Evolutionary conservation across 805 yeast genomes (phyloP).

Genomic region (Lachancea dasiensis): DNA sequence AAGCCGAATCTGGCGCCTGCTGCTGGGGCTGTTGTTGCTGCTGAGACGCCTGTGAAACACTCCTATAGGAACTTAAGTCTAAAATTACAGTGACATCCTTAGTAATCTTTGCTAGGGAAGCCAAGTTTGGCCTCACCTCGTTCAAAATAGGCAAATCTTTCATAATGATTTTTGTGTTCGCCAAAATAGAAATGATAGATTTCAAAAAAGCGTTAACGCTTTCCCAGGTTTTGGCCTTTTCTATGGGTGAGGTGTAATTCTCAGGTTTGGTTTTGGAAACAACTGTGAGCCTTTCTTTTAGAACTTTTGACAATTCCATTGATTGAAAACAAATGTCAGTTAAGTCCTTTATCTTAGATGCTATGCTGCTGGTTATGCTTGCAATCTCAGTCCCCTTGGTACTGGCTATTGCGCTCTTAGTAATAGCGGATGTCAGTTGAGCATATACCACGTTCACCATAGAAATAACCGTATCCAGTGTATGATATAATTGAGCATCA

Average conservation of each 20-base stretch:
- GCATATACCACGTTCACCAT: slow-evolving; percentile 75
- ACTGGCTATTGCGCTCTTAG: slow-evolving; percentile 54
- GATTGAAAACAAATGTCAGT: slow-evolving; percentile 73
- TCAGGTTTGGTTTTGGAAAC: slow-evolving; percentile 29
- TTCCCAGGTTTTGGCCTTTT: slow-evolving; percentile 72
- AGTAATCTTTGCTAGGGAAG: slow-evolving; percentile 78
- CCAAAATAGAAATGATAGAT: slow-evolving; percentile 76
- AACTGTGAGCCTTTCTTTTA: slow-evolving; percentile 50
- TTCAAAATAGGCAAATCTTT: slow-evolving; percentile 72
- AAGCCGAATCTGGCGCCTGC: neutral
- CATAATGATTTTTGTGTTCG: slow-evolving; percentile 77
- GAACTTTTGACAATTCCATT: slow-evolving; percentile 71
- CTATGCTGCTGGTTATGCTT: slow-evolving; percentile 35
- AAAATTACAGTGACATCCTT: slow-evolving; percentile 86
- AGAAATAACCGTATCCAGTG: slow-evolving; percentile 54
- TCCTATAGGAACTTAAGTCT: slow-evolving; percentile 55
- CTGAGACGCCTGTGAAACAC: slow-evolving; percentile 17
- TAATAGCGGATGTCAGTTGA: slow-evolving; percentile 62
- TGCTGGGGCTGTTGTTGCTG: slow-evolving; percentile 7
- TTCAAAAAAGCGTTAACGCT: slow-evolving; percentile 77
- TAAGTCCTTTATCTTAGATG: slow-evolving; percentile 66
- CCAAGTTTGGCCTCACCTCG: slow-evolving; percentile 73
- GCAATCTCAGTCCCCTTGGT: slow-evolving; percentile 32
- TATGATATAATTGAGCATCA: slow-evolving; percentile 62
- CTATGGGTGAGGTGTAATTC: slow-evolving; percentile 39